Evolutionary conservation across 1,284 basidiomycete species (phyloP), one percentile per base, ranked within the genome.

Genomic region (Cryptococcus depauperatus): DNA sequence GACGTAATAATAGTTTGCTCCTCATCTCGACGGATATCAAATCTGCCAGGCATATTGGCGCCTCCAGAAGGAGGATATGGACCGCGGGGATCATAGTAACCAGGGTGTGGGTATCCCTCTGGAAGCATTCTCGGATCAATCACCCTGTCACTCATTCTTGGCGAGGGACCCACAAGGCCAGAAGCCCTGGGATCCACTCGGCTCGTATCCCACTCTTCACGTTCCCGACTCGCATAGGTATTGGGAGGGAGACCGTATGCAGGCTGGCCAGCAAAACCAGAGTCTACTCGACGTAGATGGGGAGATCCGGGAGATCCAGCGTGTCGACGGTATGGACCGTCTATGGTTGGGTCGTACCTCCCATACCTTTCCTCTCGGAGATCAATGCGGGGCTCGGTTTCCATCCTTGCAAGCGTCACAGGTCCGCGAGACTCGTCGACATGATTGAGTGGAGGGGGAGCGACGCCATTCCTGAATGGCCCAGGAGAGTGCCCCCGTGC

Each of bases 331-430:
- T 29, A 29, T 7, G 34, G 41, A n/a, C n/a, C n/a, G n/a, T n/a
- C n/a, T n/a, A n/a, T n/a, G n/a, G 54, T 43, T n/a, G 58, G 57
- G 41, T 65, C 62, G 35, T 56, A 62, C n/a, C 62, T 45, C 9
- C 49, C 48, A 35, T 35, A 46, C 32, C 44, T 35, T 48, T 43
- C 8, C 51, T 45, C 34, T 46, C 47, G 14, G 37, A 26, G 14
- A 35, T 32, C 41, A 32, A 48, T 48, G 10, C 76, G 76, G n/a
- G 81, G 76, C 46, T 89, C 85, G 5, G 85, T 77, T 14, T 90
- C 85, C 82, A 91, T 91, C 0, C 85, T 77, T 2, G 84, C 86
- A 18, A 91, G 74, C 2, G 79, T 82, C 67, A 69, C 66, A 23
- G 51, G 41, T 3, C 67, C 67, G 37, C 67, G 56, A 9, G 53